These are phyloP conservation scores for Debaryomycetaceae sp. DNA, from an alignment of 1,139 yeast genomes.

Conservation along the genomic window DNA sequence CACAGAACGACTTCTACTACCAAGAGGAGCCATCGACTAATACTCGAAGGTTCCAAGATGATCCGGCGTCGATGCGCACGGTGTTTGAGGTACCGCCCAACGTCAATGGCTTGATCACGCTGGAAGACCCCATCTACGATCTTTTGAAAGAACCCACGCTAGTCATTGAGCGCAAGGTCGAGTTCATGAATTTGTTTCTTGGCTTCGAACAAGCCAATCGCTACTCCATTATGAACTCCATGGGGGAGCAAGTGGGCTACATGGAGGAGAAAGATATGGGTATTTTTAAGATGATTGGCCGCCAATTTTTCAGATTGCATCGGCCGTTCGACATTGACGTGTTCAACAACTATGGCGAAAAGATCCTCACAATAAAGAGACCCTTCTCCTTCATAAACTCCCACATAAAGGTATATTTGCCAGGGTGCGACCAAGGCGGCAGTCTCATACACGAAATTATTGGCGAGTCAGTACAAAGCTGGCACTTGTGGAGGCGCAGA, in stretches of 20 bases:
- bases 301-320: constrained; percentile 80
- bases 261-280: constrained; percentile 81
- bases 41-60: constrained; percentile 13
- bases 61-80: constrained; percentile 24
- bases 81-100: constrained; percentile 35
- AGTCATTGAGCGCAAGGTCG: constrained; percentile 82
- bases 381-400: constrained; percentile 89
- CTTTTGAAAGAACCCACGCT: constrained; percentile 74
- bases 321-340: constrained; percentile 85
- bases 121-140: constrained; percentile 51
- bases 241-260: constrained; percentile 73
- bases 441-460: constrained; percentile 45
- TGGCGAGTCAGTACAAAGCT: constrained; percentile 86
- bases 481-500: constrained; percentile 91
- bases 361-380: constrained; percentile 65
- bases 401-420: constrained; percentile 70
- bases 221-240: constrained; percentile 67
- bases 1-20: constrained; percentile 24
- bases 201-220: constrained; percentile 91
- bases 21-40: constrained; percentile 26
- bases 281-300: constrained; percentile 58
- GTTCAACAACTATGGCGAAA: constrained; percentile 65
- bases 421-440: constrained; percentile 41
- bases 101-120: constrained; percentile 46
- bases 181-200: constrained; percentile 76